phyloP scores from a whole-genome alignment of 768 basidiomycete species.

The Leccinum arenicola region DNA sequence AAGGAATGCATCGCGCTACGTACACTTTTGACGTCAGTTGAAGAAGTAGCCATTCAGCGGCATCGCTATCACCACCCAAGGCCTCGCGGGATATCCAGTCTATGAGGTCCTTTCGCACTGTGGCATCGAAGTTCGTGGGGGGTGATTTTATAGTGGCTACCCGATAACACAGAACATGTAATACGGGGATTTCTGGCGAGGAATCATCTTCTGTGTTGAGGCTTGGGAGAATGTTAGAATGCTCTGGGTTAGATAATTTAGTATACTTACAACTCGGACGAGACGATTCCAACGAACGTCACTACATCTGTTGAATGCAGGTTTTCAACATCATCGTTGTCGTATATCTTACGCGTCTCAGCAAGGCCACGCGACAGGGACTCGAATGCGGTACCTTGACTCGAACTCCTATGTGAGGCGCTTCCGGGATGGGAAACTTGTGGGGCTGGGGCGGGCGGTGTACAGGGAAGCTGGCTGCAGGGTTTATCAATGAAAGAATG shows the following conservation, averaged over 20 bases:
- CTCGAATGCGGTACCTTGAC: constrained; percentile 50
- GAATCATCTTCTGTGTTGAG: constrained; percentile 38
- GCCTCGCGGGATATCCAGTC: constrained; percentile 71
- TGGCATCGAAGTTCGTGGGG: constrained; percentile 9
- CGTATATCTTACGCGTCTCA: constrained; percentile 52
- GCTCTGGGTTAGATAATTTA: no score
- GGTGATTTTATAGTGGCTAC: background rate
- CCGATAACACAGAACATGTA: constrained; percentile 61
- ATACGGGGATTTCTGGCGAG: constrained; percentile 49
- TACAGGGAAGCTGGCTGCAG: constrained; percentile 23
- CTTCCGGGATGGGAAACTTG: constrained; percentile 60
- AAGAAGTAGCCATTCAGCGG: constrained; percentile 76
- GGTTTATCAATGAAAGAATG: background rate
- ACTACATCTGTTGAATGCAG: constrained; percentile 61
- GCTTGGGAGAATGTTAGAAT: constrained; percentile 31
- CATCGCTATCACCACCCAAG: constrained; percentile 62
- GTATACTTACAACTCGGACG: constrained; percentile 58
- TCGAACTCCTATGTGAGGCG: constrained; percentile 64
- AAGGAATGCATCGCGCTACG: constrained; percentile 25
- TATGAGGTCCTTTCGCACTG: constrained; percentile 53
- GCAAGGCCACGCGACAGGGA: background rate
- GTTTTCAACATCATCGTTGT: constrained; percentile 38
- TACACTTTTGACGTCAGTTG: constrained; percentile 61
- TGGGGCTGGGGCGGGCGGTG: constrained; percentile 40
- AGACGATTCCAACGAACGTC: constrained; percentile 73